These are phyloP conservation scores for Dichotomocladium elegans DNA, from an alignment of 371 early-diverging fungal genomes.

Conservation along the genomic window DNA sequence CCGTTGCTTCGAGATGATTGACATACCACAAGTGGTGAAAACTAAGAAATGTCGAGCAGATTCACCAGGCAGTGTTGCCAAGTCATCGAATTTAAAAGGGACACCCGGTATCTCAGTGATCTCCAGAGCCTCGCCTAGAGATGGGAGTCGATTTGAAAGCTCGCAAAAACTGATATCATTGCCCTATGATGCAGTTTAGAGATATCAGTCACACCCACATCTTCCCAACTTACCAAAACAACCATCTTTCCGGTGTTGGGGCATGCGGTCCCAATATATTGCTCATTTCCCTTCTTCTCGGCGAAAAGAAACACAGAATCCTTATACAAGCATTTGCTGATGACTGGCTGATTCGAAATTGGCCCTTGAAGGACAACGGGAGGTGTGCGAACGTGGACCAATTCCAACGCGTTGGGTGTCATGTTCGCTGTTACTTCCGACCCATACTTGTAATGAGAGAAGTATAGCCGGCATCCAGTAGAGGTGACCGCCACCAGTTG, in stretches of 20 bases:
- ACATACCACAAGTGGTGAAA: constrained; percentile 74
- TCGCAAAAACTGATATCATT: too few species aligned
- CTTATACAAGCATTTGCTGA: constrained; percentile 49
- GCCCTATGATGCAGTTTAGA: too few species aligned
- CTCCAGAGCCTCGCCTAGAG: constrained; percentile 80
- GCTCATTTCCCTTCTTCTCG: constrained; percentile 57
- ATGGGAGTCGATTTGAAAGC: constrained; percentile 8
- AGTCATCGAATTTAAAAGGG: constrained; percentile 51
- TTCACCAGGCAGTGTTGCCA: constrained; percentile 51
- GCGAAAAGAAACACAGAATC: constrained; percentile 65
- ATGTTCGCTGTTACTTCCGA: not conserved
- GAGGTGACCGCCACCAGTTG: constrained; percentile 71
- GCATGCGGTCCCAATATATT: constrained; percentile 55
- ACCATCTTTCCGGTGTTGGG: constrained; percentile 60
- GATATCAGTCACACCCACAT: too few species aligned
- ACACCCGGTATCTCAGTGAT: constrained; percentile 53
- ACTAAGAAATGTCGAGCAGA: constrained; percentile 68
- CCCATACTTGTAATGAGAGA: constrained; percentile 36
- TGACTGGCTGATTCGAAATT: constrained; percentile 7
- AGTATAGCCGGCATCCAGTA: constrained; percentile 71
- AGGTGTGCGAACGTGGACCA: constrained; percentile 66
- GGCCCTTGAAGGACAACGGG: constrained; percentile 22
- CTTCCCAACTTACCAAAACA: constrained; percentile 11
- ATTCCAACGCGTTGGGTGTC: constrained; percentile 46
- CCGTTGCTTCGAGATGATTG: constrained; percentile 63